Conservation (phyloP, 2,329 filamentous ascomycete genomes). For the Talaromyces sp. region DNA sequence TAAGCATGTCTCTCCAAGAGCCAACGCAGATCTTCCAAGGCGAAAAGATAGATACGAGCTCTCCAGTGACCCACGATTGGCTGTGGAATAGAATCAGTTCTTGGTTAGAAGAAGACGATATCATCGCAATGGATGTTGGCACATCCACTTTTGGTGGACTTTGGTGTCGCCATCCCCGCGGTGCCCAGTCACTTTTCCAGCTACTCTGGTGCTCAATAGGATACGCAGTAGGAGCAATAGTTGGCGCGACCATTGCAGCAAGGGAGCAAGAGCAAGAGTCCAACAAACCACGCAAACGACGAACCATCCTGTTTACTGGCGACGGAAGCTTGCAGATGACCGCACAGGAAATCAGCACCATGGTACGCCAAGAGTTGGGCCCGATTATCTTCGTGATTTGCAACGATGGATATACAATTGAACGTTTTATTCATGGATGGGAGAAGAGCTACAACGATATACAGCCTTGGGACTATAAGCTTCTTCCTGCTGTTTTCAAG, state of each 20-base stretch:
- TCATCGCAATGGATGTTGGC: slow-evolving; percentile 80
- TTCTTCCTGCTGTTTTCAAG: slow-evolving; percentile 64
- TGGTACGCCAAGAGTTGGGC: slow-evolving; percentile 70
- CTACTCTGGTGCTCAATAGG: slow-evolving; percentile 69
- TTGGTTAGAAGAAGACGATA: slow-evolving; percentile 70
- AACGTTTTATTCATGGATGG: slow-evolving; percentile 81
- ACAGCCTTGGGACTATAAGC: slow-evolving; percentile 70
- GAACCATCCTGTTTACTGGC: slow-evolving; percentile 81
- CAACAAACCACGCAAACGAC: slow-evolving; percentile 36
- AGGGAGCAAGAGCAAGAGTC: slow-evolving; percentile 53
- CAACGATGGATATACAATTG: slow-evolving; percentile 84
- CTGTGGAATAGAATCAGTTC: slow-evolving; percentile 74
- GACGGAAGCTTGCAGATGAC: slow-evolving; percentile 85
- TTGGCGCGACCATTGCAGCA: slow-evolving; percentile 71
- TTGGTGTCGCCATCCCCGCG: slow-evolving; percentile 72
- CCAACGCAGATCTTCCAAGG: slow-evolving; percentile 33
- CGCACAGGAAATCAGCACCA: slow-evolving; percentile 77
- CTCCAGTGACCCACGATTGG: slow-evolving; percentile 50
- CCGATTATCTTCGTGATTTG: slow-evolving; percentile 80
- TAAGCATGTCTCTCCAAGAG: background rate
- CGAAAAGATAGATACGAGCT: slow-evolving; percentile 57
- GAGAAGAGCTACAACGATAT: slow-evolving; percentile 78
- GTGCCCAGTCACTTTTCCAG: slow-evolving; percentile 73
- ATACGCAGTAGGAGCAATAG: slow-evolving; percentile 60
- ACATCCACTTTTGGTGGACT: slow-evolving; percentile 83